phyloP scores from a whole-genome alignment of 192 early-diverging fungal species.

The Coemansia sp. region DNA sequence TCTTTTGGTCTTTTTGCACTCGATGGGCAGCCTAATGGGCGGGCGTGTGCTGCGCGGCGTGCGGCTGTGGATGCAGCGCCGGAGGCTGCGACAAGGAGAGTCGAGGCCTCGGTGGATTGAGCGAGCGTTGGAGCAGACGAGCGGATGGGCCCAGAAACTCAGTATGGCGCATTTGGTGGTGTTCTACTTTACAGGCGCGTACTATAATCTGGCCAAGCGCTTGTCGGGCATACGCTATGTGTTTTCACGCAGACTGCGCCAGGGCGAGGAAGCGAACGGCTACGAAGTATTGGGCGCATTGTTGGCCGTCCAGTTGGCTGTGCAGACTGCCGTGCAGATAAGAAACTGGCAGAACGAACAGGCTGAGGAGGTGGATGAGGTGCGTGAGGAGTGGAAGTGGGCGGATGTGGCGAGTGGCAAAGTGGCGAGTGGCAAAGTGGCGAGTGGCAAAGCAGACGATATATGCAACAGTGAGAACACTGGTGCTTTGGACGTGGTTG shows the following conservation, averaged over 20 bases:
- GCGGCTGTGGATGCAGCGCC: slow-evolving; percentile 29
- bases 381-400: slow-evolving; percentile 2
- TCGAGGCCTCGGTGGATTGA: slow-evolving; percentile 2
- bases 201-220: slow-evolving; percentile 81
- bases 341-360: slow-evolving; percentile 21
- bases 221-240: slow-evolving; percentile 79
- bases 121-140: slow-evolving; percentile 3
- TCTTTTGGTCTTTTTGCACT: slow-evolving; percentile 40
- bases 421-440: slow-evolving; percentile 15
- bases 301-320: slow-evolving; percentile 69
- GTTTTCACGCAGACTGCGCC: slow-evolving; percentile 72
- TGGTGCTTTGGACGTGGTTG: no score
- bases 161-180: slow-evolving; percentile 72
- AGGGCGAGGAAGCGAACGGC: slow-evolving; percentile 68
- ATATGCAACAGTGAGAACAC: no score
- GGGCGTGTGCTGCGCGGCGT: slow-evolving; percentile 9
- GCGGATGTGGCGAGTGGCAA: slow-evolving; percentile 13
- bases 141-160: slow-evolving; percentile 15
- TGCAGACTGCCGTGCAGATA: slow-evolving; percentile 58
- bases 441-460: slow-evolving; percentile 6
- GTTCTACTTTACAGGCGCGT: slow-evolving; percentile 87
- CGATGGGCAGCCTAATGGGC: slow-evolving; percentile 16
- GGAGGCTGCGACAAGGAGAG: slow-evolving; percentile 5
- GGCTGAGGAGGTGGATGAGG: slow-evolving; percentile 9
- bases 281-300: slow-evolving; percentile 87